A percentile compares a stretch with the other conserved stretches of the same genome.
Evolutionary conservation across 129 eudicot genomes (phyloP).

Genomic region (Pulicaria dysenterica): DNA sequence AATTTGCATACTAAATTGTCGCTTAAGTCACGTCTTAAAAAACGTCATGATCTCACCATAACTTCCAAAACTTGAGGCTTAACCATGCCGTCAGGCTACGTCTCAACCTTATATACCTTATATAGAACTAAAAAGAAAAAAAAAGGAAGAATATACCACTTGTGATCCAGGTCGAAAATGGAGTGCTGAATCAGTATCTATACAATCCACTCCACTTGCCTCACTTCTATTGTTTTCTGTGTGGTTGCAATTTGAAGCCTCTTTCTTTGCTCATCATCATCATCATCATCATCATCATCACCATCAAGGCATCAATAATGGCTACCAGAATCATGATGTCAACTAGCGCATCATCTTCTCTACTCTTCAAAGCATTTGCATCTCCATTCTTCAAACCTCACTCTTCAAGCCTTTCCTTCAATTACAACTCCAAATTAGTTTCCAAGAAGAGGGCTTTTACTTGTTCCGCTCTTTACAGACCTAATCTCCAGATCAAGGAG

Average conservation of each 20-base stretch:
- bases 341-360: conserved; percentile 50
- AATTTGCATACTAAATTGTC: too few species aligned
- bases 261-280: conserved; percentile 19
- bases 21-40: too few species aligned
- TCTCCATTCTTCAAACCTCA: conserved; percentile 40
- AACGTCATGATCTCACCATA: too few species aligned
- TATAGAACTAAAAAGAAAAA: neutral
- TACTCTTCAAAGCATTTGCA: conserved; percentile 40
- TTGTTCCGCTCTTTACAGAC: conserved; percentile 71
- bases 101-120: too few species aligned
- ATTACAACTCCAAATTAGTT: conserved; percentile 30
- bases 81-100: too few species aligned
- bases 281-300: conserved; percentile 21
- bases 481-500: conserved; percentile 58
- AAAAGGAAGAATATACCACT: conserved; percentile 25
- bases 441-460: conserved; percentile 53
- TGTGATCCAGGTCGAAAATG: conserved; percentile 13
- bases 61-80: too few species aligned
- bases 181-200: conserved; percentile 29
- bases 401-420: conserved; percentile 44
- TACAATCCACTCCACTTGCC: conserved; percentile 28
- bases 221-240: neutral
- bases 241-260: conserved; percentile 19
- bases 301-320: conserved; percentile 32
- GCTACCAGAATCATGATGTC: conserved; percentile 73